Percentiles rank a stretch among this genome's conserved stretches.
Conservation (phyloP, 768 basidiomycete genomes). For the Crassisporium funariophilum region DNA sequence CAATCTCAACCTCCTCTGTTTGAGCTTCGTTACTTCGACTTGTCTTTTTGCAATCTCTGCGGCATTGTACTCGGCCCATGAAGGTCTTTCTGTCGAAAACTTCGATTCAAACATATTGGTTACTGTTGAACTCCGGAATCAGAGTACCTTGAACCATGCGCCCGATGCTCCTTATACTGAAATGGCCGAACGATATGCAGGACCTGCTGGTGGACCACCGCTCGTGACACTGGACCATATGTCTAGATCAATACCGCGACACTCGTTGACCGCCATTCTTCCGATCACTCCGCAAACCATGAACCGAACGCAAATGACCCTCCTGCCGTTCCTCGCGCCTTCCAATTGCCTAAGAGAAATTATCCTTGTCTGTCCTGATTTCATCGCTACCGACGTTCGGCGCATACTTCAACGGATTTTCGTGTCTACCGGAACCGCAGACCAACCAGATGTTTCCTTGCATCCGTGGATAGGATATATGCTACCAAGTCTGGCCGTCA, state of each 20-base stretch:
- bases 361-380: slow-evolving; percentile 46
- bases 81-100: slow-evolving; percentile 4
- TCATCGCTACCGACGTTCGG: slow-evolving; percentile 35
- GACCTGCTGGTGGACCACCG: too few species aligned
- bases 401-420: slow-evolving; percentile 36
- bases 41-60: slow-evolving; percentile 16
- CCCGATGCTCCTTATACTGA: neutral
- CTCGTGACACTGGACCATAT: too few species aligned
- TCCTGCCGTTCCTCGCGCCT: slow-evolving; percentile 41
- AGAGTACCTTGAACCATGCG: too few species aligned
- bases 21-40: slow-evolving; percentile 7
- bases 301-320: slow-evolving; percentile 29
- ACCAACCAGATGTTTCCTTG: slow-evolving; percentile 47
- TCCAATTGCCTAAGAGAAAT: slow-evolving; percentile 43
- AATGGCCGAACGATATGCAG: too few species aligned
- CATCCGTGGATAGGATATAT: slow-evolving; percentile 20
- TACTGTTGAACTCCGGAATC: too few species aligned
- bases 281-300: slow-evolving; percentile 45
- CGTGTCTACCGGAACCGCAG: slow-evolving; percentile 21
- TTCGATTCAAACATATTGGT: neutral
- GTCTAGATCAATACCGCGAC: slow-evolving; percentile 20
- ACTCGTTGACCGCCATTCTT: slow-evolving; percentile 50
- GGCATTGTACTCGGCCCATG: slow-evolving; percentile 10
- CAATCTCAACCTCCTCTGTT: neutral
- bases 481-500: slow-evolving; percentile 10